Conservation (phyloP, 768 basidiomycete genomes). For the Lenzites betulinus region DNA sequence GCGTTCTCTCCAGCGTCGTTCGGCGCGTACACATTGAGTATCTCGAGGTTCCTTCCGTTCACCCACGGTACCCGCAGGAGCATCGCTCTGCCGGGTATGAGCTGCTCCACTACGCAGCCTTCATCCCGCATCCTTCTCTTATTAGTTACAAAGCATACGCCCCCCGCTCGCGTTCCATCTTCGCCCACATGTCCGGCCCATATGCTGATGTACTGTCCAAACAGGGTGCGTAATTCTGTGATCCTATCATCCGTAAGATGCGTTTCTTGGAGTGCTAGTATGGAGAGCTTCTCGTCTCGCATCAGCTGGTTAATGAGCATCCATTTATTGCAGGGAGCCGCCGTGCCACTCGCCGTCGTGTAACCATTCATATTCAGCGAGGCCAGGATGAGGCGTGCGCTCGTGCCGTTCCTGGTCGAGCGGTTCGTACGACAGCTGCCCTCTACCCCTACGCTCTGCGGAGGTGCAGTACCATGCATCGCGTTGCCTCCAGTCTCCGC, state of each 20-base stretch:
- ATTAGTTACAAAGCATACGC: neutral
- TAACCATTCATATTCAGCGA: neutral
- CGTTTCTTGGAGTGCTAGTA: neutral
- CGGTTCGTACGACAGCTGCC: no score
- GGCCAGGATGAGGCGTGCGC: neutral
- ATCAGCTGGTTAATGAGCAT: neutral
- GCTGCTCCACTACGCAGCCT: neutral
- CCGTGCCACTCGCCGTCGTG: neutral
- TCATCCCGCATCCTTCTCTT: neutral
- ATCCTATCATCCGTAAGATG: neutral
- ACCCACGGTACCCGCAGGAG: neutral
- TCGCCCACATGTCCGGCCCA: neutral
- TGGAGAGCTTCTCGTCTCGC: neutral
- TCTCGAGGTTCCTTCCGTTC: neutral
- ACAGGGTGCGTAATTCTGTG: neutral
- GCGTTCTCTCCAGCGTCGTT: neutral
- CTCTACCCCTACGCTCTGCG: neutral
- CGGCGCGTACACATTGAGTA: neutral
- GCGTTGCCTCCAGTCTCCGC: no score
- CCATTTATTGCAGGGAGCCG: neutral
- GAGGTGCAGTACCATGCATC: no score
- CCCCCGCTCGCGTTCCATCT: neutral
- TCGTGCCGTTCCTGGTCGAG: neutral
- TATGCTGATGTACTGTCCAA: neutral
- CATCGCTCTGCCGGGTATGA: neutral